A percentile compares a stretch with the other conserved stretches of the same genome.
Conservation (phyloP, 257 asterid genomes). For the Gynochthodes officinalis region DNA sequence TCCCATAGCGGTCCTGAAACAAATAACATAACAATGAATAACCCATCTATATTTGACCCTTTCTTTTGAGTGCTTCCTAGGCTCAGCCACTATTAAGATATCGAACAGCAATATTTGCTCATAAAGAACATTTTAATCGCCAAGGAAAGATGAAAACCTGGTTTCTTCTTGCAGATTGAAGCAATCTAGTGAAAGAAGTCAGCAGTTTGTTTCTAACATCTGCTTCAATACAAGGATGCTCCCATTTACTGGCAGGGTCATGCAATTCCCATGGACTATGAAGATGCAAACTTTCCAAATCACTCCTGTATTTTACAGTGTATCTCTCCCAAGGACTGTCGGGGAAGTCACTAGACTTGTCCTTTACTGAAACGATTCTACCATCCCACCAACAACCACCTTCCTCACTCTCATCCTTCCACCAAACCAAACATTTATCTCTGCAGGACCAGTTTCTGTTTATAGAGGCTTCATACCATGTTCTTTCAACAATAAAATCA, state of each 20-base stretch:
- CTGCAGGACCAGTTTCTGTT: conserved; percentile 55
- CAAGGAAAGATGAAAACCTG: conserved; percentile 44
- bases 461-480: conserved; percentile 66
- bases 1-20: conserved; percentile 70
- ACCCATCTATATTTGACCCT: conserved; percentile 4
- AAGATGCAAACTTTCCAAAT: conserved; percentile 24
- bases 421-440: conserved; percentile 84
- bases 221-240: conserved; percentile 47
- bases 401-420: conserved; percentile 58
- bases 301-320: conserved; percentile 48
- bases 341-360: conserved; percentile 56
- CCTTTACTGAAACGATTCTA: conserved; percentile 48
- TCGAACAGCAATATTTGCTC: not conserved
- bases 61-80: not conserved
- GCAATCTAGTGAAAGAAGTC: conserved; percentile 37
- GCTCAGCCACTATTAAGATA: not conserved
- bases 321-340: conserved; percentile 95
- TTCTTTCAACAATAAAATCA: conserved; percentile 77
- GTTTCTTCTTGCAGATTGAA: conserved; percentile 41
- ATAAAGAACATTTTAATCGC: not conserved
- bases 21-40: conserved; percentile 11
- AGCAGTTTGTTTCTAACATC: conserved; percentile 40
- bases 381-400: conserved; percentile 92
- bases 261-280: conserved; percentile 97
- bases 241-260: conserved; percentile 52